Evolutionary conservation across 331 rosid species (phyloP).

Genomic region (Quercus phellos): DNA sequence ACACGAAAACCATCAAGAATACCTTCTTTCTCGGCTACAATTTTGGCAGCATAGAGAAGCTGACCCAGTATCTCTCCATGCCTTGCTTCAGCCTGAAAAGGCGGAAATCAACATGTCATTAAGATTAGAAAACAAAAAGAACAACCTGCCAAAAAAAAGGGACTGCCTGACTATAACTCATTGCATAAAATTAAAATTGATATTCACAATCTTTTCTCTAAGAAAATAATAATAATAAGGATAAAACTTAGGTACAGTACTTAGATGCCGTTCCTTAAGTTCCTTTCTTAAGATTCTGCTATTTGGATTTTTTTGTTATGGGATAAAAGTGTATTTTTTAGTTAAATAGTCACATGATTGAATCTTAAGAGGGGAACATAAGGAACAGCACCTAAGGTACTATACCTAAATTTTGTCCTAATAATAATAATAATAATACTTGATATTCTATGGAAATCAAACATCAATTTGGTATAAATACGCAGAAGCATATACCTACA

Average conservation of each 20-base stretch:
- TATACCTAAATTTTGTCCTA: too few species aligned
- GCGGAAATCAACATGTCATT: background rate
- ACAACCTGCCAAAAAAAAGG: background rate
- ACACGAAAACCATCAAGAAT: constrained; percentile 80
- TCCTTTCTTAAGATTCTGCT: rapidly evolving
- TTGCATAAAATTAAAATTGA: background rate
- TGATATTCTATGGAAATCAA: too few species aligned
- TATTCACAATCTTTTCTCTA: background rate
- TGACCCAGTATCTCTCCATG: constrained; percentile 71
- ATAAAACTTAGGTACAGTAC: too few species aligned
- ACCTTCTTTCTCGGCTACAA: constrained; percentile 76
- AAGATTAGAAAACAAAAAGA: background rate
- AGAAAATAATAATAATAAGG: too few species aligned
- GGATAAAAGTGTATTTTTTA: too few species aligned
- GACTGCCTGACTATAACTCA: background rate
- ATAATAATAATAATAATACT: too few species aligned
- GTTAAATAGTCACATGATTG: rapidly evolving
- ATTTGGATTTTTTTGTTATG: too few species aligned
- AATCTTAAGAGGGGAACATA: too few species aligned
- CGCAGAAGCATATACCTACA: background rate
- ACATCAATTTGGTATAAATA: background rate
- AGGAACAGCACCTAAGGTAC: rapidly evolving
- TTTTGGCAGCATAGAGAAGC: constrained; percentile 72
- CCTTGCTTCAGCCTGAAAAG: constrained; percentile 57
- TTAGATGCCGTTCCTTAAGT: rapidly evolving